Evolutionary conservation across 2,329 filamentous ascomycete genomes (phyloP).

Genomic region (Trichoderma atroviride): DNA sequence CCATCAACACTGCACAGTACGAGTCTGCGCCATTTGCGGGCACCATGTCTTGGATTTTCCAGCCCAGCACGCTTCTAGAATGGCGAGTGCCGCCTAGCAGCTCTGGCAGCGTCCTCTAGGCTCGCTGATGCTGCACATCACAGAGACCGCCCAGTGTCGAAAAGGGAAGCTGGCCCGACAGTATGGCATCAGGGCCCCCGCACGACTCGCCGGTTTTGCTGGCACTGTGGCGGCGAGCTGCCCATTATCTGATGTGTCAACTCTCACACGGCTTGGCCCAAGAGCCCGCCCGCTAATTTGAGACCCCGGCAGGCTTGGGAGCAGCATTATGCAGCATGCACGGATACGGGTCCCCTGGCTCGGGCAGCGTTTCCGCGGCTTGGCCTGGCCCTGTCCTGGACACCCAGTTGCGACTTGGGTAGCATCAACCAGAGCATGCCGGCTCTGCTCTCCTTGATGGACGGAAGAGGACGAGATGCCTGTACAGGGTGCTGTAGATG

Average conservation of each 20-base stretch:
- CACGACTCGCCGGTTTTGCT: conserved; percentile 13
- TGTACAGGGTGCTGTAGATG: not conserved
- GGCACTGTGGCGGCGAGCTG: conserved; percentile 21
- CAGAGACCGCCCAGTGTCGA: conserved; percentile 8
- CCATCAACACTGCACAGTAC: not conserved
- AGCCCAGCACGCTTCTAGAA: conserved; percentile 16
- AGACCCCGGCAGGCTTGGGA: conserved; percentile 15
- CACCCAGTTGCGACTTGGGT: conserved; percentile 4
- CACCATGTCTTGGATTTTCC: not conserved
- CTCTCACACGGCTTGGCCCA: conserved; percentile 14
- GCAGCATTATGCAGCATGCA: conserved; percentile 20
- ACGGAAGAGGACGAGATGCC: not conserved
- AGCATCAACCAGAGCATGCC: not conserved
- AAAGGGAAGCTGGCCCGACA: conserved; percentile 30
- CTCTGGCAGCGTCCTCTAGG: not conserved
- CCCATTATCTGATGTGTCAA: conserved; percentile 26
- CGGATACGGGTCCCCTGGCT: conserved; percentile 12
- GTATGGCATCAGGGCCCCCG: conserved; percentile 27
- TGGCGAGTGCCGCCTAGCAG: not conserved
- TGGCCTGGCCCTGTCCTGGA: not conserved
- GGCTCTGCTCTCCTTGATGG: not conserved
- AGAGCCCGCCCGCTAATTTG: conserved; percentile 20
- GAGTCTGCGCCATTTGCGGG: conserved; percentile 2
- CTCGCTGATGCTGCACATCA: not conserved
- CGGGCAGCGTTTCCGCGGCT: conserved; percentile 22